These are phyloP conservation scores for Blastobotrys chiropterorum DNA, from an alignment of 805 yeast genomes.

Conservation along the genomic window DNA sequence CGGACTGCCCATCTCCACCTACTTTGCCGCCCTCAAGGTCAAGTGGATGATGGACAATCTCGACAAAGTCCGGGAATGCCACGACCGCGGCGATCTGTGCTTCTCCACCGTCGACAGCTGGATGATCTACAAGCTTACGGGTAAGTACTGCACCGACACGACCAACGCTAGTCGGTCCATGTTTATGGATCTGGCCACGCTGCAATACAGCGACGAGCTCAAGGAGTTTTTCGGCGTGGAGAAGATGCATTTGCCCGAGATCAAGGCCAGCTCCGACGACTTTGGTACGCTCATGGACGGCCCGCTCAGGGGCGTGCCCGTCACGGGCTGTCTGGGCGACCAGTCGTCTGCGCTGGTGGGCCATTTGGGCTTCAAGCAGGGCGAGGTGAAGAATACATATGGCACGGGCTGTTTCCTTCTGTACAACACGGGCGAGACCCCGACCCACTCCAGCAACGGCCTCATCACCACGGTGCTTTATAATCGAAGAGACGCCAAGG, in stretches of 20 bases:
- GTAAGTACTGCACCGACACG: constrained; percentile 72
- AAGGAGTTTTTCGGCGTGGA: constrained; percentile 78
- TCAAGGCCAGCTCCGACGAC: constrained; percentile 69
- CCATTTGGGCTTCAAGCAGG: constrained; percentile 75
- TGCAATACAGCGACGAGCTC: constrained; percentile 68
- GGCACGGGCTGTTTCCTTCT: constrained; percentile 93
- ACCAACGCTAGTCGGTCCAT: constrained; percentile 90
- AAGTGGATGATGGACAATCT: constrained; percentile 85
- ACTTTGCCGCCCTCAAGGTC: constrained; percentile 84
- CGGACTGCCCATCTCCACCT: constrained; percentile 86
- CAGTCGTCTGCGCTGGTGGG: constrained; percentile 93
- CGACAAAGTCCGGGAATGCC: constrained; percentile 55
- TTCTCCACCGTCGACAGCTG: constrained; percentile 94
- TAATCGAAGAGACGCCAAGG: constrained; percentile 88
- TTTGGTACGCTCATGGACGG: constrained; percentile 62
- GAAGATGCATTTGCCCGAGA: constrained; percentile 65
- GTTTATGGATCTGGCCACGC: constrained; percentile 75
- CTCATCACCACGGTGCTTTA: constrained; percentile 84
- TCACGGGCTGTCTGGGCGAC: constrained; percentile 89
- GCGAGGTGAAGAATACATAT: constrained; percentile 90
- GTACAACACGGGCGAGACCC: constrained; percentile 75
- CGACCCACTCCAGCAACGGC: constrained; percentile 70
- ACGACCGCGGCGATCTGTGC: constrained; percentile 73
- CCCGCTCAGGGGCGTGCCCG: constrained; percentile 57
- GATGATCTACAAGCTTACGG: constrained; percentile 79